These are phyloP conservation scores for Phialophora macrospora DNA, from an alignment of 2,329 filamentous ascomycete genomes.

Conservation along the genomic window DNA sequence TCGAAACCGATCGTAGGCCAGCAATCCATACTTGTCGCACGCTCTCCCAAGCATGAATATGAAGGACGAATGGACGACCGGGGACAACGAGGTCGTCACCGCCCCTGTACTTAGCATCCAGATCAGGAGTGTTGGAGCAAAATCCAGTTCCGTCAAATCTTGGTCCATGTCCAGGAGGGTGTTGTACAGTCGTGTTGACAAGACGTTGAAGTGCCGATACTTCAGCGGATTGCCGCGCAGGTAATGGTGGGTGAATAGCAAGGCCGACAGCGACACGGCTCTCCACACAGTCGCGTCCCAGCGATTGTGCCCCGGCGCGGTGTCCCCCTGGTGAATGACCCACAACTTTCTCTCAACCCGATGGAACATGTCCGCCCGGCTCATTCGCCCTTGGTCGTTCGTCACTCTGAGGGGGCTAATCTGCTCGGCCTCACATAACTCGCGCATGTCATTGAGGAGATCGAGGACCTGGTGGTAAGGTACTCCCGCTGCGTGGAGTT, in stretches of 20 bases:
- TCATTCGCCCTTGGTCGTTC: conserved; percentile 26
- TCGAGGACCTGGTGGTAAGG: conserved; percentile 19
- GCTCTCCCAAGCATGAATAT: conserved; percentile 22
- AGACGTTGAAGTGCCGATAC: conserved; percentile 27
- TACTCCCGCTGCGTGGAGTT: conserved; percentile 16
- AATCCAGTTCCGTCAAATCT: conserved; percentile 26
- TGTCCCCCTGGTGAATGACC: conserved; percentile 13
- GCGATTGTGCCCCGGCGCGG: conserved; percentile 1
- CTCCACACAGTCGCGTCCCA: conserved; percentile 18
- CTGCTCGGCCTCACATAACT: conserved; percentile 25
- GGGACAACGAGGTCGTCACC: background rate
- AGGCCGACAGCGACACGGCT: conserved; percentile 24
- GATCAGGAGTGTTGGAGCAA: conserved; percentile 24
- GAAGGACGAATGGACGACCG: conserved; percentile 9
- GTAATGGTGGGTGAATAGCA: conserved; percentile 27
- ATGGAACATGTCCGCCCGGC: conserved; percentile 24
- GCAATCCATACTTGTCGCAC: conserved; percentile 22
- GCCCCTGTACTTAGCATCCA: conserved; percentile 27
- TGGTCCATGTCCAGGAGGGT: conserved; percentile 26
- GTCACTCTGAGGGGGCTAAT: conserved; percentile 9
- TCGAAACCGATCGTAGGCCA: conserved; percentile 14
- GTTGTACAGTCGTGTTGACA: conserved; percentile 23
- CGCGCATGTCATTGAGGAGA: conserved; percentile 21
- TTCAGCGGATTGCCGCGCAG: conserved; percentile 28
- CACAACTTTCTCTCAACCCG: conserved; percentile 25